Evolutionary conservation across 1,139 yeast species (phyloP), one percentile per base, ranked within the genome.

Genomic region (Saccharomyces hybrid): DNA sequence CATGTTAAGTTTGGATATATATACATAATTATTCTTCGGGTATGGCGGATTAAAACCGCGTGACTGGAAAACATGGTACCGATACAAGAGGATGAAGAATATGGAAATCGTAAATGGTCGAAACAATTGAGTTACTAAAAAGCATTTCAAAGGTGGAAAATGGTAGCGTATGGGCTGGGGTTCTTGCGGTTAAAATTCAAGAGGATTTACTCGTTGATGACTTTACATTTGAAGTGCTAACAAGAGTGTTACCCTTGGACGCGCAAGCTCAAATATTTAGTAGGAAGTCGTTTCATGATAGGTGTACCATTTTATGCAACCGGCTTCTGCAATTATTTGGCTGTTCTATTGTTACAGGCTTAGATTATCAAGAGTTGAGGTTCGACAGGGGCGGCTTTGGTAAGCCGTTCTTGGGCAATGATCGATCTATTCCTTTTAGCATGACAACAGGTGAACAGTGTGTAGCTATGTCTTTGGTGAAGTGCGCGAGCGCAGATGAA

Each of bases 401-500:
- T 1, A 78, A 78, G 57, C 82, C 82, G 0, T 56, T 48, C 5
- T 52, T 77, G 26, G 51, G 56, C 19, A 65, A 62, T 28, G 46
- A 54, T 2, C 62, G 76, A 21, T 69, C 71, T 44, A 78, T 81
- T 66, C 81, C 80, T 60, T 70, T 80, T 52, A 81, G 86, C 47
- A 80, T 83, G 66, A 84, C 88, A 24, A 76, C 78, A 55, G 78
- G 80, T 28, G 63, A 79, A 4, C 70, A 79, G 1, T 64, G 78
- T 24, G 64, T 84, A 27, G 79, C 73, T 0, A 68, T 67, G 62
- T 65, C 54, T 52, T 70, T 84, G 0, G 73, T 70, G 3, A 49
- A 58, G 0, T 50, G 55, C 0, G 60, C 59, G 4, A 16, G 16
- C 3, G 2, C 49, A 11, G 55, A 58, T 7, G 48, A 24, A 7